These are phyloP conservation scores for Nitzschia inconspicua DNA, from an alignment of 108 stramenopile genomes.

Conservation along the genomic window DNA sequence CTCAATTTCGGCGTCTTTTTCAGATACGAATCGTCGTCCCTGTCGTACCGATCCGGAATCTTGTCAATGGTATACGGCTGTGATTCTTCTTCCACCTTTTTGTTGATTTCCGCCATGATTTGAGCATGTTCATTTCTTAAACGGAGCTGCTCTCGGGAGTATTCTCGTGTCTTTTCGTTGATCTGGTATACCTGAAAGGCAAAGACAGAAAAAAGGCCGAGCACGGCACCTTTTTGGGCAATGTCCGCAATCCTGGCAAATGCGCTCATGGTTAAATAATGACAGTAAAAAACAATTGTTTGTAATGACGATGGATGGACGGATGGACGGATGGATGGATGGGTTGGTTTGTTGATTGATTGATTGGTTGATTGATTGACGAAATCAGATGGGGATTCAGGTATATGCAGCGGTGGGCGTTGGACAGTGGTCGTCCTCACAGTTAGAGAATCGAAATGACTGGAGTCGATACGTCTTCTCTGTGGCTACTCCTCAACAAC, in stretches of 20 bases:
- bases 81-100: slow-evolving; percentile 74
- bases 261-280: slow-evolving; percentile 45
- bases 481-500: too few relatives aligned
- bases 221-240: slow-evolving; percentile 64
- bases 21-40: slow-evolving; percentile 77
- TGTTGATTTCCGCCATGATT: slow-evolving; percentile 57
- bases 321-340: too few relatives aligned
- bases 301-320: too few relatives aligned
- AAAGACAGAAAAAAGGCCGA: slow-evolving; percentile 51
- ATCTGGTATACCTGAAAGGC: slow-evolving; percentile 65
- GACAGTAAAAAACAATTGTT: too few relatives aligned
- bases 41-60: slow-evolving; percentile 75
- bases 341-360: too few relatives aligned
- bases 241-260: slow-evolving; percentile 56
- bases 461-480: too few relatives aligned
- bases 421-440: too few relatives aligned
- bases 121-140: slow-evolving; percentile 35
- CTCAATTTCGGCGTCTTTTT: slow-evolving; percentile 65
- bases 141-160: neutral
- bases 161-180: neutral
- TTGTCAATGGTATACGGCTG: slow-evolving; percentile 48
- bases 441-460: too few relatives aligned
- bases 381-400: too few relatives aligned
- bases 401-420: too few relatives aligned
- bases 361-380: too few relatives aligned